Conservation (phyloP, 2,329 filamentous ascomycete genomes). For the Ophiostoma quercus region DNA sequence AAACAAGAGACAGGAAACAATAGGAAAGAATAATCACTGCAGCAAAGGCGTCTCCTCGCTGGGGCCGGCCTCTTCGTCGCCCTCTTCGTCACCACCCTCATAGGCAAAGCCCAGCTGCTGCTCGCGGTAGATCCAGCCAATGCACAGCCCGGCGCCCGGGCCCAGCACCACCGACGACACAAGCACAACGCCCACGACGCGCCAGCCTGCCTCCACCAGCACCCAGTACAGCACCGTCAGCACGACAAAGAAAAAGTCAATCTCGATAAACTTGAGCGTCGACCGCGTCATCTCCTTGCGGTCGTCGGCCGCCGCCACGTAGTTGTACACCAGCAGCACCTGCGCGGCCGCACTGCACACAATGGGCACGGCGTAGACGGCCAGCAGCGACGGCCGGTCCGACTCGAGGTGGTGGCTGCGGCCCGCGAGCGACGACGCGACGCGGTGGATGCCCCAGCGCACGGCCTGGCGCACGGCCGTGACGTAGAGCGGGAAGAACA, state of each 20-base stretch:
- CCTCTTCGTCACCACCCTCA: background rate
- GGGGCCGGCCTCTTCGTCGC: background rate
- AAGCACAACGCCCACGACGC: slow-evolving; percentile 31
- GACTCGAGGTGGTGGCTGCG: slow-evolving; percentile 42
- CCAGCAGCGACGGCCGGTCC: slow-evolving; percentile 36
- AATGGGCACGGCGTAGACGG: slow-evolving; percentile 45
- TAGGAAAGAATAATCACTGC: slow-evolving; percentile 21
- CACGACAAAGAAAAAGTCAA: slow-evolving; percentile 43
- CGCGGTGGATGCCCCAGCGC: slow-evolving; percentile 29
- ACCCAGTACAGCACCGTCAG: slow-evolving; percentile 51
- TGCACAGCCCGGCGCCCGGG: slow-evolving; percentile 37
- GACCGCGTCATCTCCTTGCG: slow-evolving; percentile 47
- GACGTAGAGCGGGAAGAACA: slow-evolving; percentile 50
- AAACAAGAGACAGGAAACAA: background rate
- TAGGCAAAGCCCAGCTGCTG: slow-evolving; percentile 23
- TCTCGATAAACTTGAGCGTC: slow-evolving; percentile 42
- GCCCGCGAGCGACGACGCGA: slow-evolving; percentile 25
- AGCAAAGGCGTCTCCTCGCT: slow-evolving; percentile 33
- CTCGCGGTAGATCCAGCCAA: slow-evolving; percentile 35
- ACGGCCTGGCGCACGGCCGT: slow-evolving; percentile 40
- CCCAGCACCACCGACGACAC: slow-evolving; percentile 33
- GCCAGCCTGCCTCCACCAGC: slow-evolving; percentile 47
- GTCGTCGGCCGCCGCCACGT: slow-evolving; percentile 39
- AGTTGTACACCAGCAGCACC: slow-evolving; percentile 38
- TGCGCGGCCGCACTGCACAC: slow-evolving; percentile 42